Percentiles rank a stretch among this genome's conserved stretches.
Conservation (phyloP, 345 rosid genomes). For the Citrus glauca region DNA sequence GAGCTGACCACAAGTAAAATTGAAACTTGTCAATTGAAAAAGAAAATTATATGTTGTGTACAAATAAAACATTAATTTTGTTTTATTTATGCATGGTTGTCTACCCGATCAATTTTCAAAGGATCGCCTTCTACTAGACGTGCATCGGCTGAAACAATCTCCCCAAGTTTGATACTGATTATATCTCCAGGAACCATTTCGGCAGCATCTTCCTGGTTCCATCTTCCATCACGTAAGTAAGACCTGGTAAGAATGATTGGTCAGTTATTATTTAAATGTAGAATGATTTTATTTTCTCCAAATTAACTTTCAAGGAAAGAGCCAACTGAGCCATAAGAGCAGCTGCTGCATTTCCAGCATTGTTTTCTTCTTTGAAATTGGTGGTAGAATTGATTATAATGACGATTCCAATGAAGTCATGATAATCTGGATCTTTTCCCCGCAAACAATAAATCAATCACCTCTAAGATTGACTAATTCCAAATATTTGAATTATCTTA, state of each 20-base stretch:
- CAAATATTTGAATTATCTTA: background rate
- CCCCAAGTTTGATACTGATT: constrained; percentile 42
- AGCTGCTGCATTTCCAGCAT: constrained; percentile 72
- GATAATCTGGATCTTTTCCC: constrained; percentile 57
- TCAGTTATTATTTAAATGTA: background rate
- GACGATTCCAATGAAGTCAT: constrained; percentile 49
- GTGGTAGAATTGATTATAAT: constrained; percentile 53
- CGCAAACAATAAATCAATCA: constrained; percentile 17
- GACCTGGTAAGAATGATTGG: constrained; percentile 19
- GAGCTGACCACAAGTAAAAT: constrained; percentile 37
- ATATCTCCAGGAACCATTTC: constrained; percentile 73
- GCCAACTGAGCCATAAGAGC: constrained; percentile 73
- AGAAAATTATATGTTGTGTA: too few relatives aligned
- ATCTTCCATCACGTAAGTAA: constrained; percentile 48
- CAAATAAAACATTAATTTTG: too few relatives aligned
- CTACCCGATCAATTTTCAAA: constrained; percentile 60
- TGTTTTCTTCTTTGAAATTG: constrained; percentile 67
- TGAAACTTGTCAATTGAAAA: background rate
- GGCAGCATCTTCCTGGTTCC: constrained; percentile 68
- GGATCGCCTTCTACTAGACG: constrained; percentile 80
- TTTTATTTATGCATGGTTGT: background rate
- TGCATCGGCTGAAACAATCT: constrained; percentile 71
- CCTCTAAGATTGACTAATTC: background rate
- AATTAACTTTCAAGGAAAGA: too few relatives aligned
- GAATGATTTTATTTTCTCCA: too few relatives aligned